These are phyloP conservation scores for Vicia villosa DNA, from an alignment of 306 rosid species.

Conservation along the genomic window DNA sequence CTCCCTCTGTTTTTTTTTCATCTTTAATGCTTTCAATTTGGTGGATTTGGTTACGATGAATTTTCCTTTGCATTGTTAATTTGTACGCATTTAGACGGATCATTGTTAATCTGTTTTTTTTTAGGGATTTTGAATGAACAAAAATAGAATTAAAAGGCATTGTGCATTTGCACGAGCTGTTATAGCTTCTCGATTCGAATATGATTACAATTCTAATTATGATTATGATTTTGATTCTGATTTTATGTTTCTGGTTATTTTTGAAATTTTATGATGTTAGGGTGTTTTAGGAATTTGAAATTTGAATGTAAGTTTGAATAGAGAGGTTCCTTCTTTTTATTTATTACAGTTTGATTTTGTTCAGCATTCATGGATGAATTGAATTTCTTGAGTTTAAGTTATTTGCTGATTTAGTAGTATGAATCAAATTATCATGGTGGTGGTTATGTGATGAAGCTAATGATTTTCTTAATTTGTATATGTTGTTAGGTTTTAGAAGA, in stretches of 20 bases:
- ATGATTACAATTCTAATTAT: not conserved
- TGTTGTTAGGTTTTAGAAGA: slow-evolving; percentile 51
- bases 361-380: not conserved
- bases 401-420: slow-evolving; percentile 20
- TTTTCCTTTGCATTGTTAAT: slow-evolving; percentile 31
- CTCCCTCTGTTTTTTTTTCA: not conserved
- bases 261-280: slow-evolving; percentile 25
- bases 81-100: slow-evolving; percentile 40
- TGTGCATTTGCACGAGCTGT: slow-evolving; percentile 6
- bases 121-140: not conserved
- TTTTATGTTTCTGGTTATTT: slow-evolving; percentile 25
- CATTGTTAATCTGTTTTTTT: slow-evolving; percentile 21
- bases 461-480: slow-evolving; percentile 25
- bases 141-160: not conserved
- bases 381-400: not conserved
- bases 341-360: slow-evolving; percentile 23
- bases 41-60: slow-evolving; percentile 5
- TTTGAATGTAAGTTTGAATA: slow-evolving; percentile 31
- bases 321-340: not conserved
- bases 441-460: slow-evolving; percentile 29
- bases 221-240: not conserved
- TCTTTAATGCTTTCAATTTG: not conserved
- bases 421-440: slow-evolving; percentile 23
- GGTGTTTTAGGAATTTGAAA: slow-evolving; percentile 40
- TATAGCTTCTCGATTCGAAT: slow-evolving; percentile 32